phyloP scores from a whole-genome alignment of 2,329 filamentous ascomycete species.

The Fusarium sp. region DNA sequence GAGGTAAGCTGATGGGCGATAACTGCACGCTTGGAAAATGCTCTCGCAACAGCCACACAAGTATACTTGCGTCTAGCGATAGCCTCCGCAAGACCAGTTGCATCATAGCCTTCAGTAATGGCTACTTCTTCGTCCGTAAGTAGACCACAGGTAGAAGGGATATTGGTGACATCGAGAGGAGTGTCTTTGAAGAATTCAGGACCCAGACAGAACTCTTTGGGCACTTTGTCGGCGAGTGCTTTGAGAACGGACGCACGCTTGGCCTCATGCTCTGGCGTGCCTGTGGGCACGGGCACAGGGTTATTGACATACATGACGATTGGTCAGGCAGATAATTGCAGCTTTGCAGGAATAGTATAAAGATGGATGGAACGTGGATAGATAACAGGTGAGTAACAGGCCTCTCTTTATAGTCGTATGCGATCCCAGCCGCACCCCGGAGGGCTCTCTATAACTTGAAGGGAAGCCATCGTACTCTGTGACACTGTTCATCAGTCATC shows the following conservation, averaged over 20 bases:
- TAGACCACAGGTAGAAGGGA: not conserved
- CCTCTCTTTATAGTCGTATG: not conserved
- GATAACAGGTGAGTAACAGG: not conserved
- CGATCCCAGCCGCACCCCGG: too few species aligned
- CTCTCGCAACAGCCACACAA: not conserved
- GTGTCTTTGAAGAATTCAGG: not conserved
- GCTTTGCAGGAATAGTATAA: not conserved
- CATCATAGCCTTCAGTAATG: not conserved
- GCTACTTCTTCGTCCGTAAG: not conserved
- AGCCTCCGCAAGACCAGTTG: not conserved
- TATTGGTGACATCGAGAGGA: not conserved
- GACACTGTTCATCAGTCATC: not conserved
- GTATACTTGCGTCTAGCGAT: not conserved
- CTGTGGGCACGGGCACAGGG: not conserved
- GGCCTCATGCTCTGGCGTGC: not conserved
- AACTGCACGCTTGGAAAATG: not conserved
- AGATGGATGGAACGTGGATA: too few species aligned
- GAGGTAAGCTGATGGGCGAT: not conserved
- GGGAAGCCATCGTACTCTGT: not conserved
- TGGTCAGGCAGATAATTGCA: fast-evolving
- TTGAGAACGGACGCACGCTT: not conserved
- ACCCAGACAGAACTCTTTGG: not conserved
- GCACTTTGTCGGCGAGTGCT: not conserved
- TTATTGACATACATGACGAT: not conserved
- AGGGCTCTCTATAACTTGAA: not conserved